Base-by-base conservation (phyloP, 371 early-diverging fungal species). In the Smittium mucronatum region DNA sequence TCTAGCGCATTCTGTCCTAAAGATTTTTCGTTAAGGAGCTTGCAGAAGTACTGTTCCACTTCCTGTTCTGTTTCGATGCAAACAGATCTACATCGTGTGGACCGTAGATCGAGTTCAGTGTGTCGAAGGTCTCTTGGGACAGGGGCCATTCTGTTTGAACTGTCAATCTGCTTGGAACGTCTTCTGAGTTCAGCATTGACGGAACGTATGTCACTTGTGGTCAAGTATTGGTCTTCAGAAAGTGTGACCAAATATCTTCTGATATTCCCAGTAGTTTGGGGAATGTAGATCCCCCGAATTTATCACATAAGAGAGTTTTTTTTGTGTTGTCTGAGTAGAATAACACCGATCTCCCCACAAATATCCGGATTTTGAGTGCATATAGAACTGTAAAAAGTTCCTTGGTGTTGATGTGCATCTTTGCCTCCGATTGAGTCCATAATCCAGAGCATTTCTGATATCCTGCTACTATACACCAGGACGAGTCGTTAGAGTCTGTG, bases 291-390 rank as follows among this genome's bases (percentile, higher is more conserved):
- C 63, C 63, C 31, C 31, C 63, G 31, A 29, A 31, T 31, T 61
- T 61, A 16, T 29, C 17, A n/a, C 15, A 15, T 15, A 17, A 61
- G 11, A 29, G 15, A 26, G 31, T 26, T 26, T 15, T 61, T 15
- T 15, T 61, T 8, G 5, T 61, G 63, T 61, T 61, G 63, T 61
- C 63, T 29, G n/a, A 26, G n/a, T 61, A 61, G 29, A 61, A 15
- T 29, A 15, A 11, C 16, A 61, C n/a, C 8, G 11, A 11, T 61
- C 28, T 61, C 31, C 63, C 63, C n/a, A 17, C 28, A 29, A 61
- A 16, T 29, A 17, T 5, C 28, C 8, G 16, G 5, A 61, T 15
- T 31, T n/a, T 61, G 63, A 61, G 5, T 17, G 63, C 63, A 5
- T 29, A 29, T 8, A 11, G 16, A 15, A 61, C n/a, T 11, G 63